These are phyloP conservation scores for Russula sp. DNA, from an alignment of 768 basidiomycete genomes.

Conservation along the genomic window DNA sequence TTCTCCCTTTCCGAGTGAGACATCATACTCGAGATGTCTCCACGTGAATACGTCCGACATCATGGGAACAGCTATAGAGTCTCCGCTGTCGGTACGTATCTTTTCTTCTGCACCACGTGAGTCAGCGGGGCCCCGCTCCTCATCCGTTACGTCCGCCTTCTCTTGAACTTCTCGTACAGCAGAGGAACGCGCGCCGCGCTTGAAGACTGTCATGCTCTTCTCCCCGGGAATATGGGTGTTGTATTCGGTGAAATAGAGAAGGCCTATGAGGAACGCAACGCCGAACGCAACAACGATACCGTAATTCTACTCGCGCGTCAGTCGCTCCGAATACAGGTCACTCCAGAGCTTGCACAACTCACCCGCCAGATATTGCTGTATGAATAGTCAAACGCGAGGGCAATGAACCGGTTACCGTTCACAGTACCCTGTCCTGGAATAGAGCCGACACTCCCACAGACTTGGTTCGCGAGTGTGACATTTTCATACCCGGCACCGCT, in stretches of 20 bases:
- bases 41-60: constrained; percentile 70
- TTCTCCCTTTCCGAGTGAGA: constrained; percentile 42
- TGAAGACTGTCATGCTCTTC: constrained; percentile 52
- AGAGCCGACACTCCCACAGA: constrained; percentile 67
- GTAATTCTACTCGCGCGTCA: constrained; percentile 39
- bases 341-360: constrained; percentile 14
- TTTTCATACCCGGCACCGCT: constrained; percentile 55
- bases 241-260: constrained; percentile 54
- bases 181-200: constrained; percentile 41
- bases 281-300: constrained; percentile 67
- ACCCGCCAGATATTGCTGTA: constrained; percentile 44
- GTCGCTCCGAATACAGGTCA: background rate
- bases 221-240: constrained; percentile 33
- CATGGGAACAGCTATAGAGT: constrained; percentile 15
- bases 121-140: constrained; percentile 23
- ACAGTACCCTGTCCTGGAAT: constrained; percentile 53
- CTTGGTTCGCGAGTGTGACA: constrained; percentile 55
- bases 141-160: constrained; percentile 23
- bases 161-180: constrained; percentile 13
- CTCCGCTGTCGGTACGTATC: background rate
- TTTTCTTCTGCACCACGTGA: constrained; percentile 2
- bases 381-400: constrained; percentile 36
- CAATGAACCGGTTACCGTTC: constrained; percentile 50
- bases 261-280: constrained; percentile 44
- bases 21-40: constrained; percentile 61